These are phyloP conservation scores for Psidium friedrichsthalianum DNA, from an alignment of 345 rosid species.

Conservation along the genomic window DNA sequence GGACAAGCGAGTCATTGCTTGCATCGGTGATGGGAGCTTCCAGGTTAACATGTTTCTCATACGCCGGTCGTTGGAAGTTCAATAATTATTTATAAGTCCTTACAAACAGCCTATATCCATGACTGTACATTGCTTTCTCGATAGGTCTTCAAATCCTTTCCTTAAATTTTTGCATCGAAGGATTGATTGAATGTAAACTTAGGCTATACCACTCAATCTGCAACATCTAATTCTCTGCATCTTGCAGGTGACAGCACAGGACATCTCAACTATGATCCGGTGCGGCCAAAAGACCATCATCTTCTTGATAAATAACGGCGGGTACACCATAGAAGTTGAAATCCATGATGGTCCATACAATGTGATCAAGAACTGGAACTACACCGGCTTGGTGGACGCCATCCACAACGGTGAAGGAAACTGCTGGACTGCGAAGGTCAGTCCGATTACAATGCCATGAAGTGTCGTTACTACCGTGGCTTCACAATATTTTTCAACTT, in stretches of 20 bases:
- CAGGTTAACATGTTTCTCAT: conserved; percentile 14
- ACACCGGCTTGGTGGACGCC: conserved; percentile 20
- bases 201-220: not conserved
- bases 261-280: conserved; percentile 28
- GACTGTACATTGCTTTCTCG: not conserved
- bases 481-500: not conserved
- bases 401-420: conserved; percentile 23
- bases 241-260: conserved; percentile 24
- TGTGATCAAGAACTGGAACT: conserved; percentile 26
- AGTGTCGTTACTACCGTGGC: not conserved
- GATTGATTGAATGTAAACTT: not conserved
- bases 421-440: conserved; percentile 28
- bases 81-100: not conserved
- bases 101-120: not conserved
- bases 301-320: conserved; percentile 26
- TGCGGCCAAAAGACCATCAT: conserved; percentile 17
- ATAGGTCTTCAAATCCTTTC: not conserved
- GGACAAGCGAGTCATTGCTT: conserved; percentile 43
- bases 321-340: conserved; percentile 24
- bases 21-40: conserved; percentile 52
- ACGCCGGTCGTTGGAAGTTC: not conserved
- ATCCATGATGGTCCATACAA: conserved; percentile 27
- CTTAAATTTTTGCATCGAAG: not conserved
- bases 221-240: not conserved
- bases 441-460: not conserved